phyloP scores from a whole-genome alignment of 2,329 filamentous ascomycete genomes.

The Ophiostoma triangulosporum region DNA sequence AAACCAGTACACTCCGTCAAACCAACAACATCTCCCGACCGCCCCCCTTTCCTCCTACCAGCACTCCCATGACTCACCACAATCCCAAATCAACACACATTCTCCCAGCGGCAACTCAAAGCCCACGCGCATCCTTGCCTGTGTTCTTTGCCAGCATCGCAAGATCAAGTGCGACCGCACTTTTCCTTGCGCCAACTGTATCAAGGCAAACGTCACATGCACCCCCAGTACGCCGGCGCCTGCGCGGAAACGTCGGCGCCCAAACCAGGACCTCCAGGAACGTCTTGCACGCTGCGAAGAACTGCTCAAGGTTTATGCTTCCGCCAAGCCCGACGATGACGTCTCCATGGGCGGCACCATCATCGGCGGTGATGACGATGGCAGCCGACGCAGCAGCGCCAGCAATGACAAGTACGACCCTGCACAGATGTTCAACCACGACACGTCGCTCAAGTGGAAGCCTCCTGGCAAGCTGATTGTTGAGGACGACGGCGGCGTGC shows the following conservation, averaged over 20 bases:
- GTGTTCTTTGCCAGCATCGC: conserved; percentile 45
- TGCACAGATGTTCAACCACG: conserved; percentile 16
- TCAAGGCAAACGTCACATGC: conserved; percentile 47
- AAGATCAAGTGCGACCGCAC: conserved; percentile 50
- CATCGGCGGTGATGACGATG: conserved; percentile 8
- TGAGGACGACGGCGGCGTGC: conserved; percentile 38
- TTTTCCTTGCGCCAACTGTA: conserved; percentile 45
- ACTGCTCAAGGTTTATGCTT: conserved; percentile 43
- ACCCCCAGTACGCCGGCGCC: conserved; percentile 47
- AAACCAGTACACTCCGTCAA: not conserved
- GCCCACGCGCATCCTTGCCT: conserved; percentile 35
- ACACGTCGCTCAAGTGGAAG: conserved; percentile 26
- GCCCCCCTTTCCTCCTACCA: conserved; percentile 2
- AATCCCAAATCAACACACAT: not conserved
- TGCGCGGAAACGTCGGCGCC: conserved; percentile 43
- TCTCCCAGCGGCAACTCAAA: conserved; percentile 17
- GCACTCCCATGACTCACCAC: not conserved
- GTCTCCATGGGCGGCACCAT: not conserved
- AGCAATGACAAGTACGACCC: conserved; percentile 16
- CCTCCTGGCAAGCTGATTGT: conserved; percentile 40
- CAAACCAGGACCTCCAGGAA: conserved; percentile 49
- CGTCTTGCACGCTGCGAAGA: conserved; percentile 45
- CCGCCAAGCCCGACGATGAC: conserved; percentile 18
- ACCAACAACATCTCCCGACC: not conserved
- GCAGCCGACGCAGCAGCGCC: conserved; percentile 4